Percentiles rank a stretch among this genome's conserved stretches.
Conservation (phyloP, 805 yeast genomes). For the Phaffomyces antillensis region DNA sequence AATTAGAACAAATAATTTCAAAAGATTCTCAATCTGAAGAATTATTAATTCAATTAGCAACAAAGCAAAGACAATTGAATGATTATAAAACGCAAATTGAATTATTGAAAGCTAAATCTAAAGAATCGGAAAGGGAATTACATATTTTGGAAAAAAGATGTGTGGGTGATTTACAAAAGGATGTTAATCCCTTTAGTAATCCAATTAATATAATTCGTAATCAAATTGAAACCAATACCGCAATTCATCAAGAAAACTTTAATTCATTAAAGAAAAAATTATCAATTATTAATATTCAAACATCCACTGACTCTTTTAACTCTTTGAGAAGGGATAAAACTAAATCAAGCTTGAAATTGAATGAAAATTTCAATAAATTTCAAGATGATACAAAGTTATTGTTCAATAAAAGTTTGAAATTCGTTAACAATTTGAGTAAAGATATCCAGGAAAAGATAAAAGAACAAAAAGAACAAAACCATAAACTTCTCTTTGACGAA, state of each 20-base stretch:
- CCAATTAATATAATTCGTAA: conserved; percentile 10
- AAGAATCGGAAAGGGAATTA: conserved; percentile 33
- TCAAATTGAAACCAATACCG: conserved; percentile 4
- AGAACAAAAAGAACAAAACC: conserved; percentile 15
- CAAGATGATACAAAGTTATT: conserved; percentile 20
- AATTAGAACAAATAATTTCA: not conserved
- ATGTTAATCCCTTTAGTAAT: conserved; percentile 5
- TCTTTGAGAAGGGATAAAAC: conserved; percentile 1
- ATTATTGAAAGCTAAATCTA: conserved; percentile 29
- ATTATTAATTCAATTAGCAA: conserved; percentile 34
- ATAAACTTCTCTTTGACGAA: not conserved
- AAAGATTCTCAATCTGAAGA: conserved; percentile 8
- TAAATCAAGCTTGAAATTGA: conserved; percentile 1
- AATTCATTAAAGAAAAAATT: conserved; percentile 16
- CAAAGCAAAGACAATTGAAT: conserved; percentile 45
- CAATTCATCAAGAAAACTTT: conserved; percentile 12
- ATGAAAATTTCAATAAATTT: conserved; percentile 15
- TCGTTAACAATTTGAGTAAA: conserved; percentile 21
- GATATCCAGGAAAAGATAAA: conserved; percentile 23
- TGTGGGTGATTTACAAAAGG: conserved; percentile 5
- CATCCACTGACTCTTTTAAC: conserved; percentile 4
- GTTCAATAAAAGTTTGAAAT: conserved; percentile 15
- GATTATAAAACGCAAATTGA: conserved; percentile 40
- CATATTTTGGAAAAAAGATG: conserved; percentile 28
- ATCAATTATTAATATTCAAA: conserved; percentile 14